phyloP scores from a whole-genome alignment of 345 rosid genomes.

The Salix arbutifolia region DNA sequence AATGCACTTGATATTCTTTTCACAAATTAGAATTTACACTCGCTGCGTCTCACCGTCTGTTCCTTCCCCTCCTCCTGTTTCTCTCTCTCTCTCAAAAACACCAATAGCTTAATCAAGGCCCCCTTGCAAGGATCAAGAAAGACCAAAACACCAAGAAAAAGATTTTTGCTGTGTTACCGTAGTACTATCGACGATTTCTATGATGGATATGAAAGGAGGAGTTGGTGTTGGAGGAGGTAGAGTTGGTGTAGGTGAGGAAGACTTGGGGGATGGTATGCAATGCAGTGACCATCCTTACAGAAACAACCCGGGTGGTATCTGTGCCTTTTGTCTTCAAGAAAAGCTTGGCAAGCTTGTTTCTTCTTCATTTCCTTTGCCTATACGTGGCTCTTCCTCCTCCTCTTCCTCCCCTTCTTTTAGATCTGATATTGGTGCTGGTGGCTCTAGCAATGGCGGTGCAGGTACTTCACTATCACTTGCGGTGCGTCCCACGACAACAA shows the following conservation, averaged over 20 bases:
- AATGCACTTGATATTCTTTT: not conserved
- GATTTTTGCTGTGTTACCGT: not conserved
- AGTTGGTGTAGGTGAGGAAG: slow-evolving; percentile 50
- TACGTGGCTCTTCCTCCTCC: slow-evolving; percentile 39
- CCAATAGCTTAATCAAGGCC: not conserved
- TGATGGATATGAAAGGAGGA: slow-evolving; percentile 1
- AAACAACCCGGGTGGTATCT: slow-evolving; percentile 92
- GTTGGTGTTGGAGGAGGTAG: slow-evolving; percentile 13
- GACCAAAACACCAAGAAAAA: slow-evolving; percentile 2
- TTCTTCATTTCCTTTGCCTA: slow-evolving; percentile 69
- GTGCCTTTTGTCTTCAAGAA: slow-evolving; percentile 96
- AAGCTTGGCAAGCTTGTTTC: slow-evolving; percentile 95
- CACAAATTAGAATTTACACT: slow-evolving; percentile 25
- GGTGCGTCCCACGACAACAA: slow-evolving; percentile 28
- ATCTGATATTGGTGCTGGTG: slow-evolving; percentile 47
- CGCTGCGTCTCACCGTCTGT: slow-evolving; percentile 29
- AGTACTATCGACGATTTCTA: not conserved
- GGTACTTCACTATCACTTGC: slow-evolving; percentile 37
- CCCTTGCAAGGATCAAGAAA: slow-evolving; percentile 16
- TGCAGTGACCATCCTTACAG: slow-evolving; percentile 73
- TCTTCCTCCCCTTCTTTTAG: slow-evolving; percentile 81
- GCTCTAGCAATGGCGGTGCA: slow-evolving; percentile 10
- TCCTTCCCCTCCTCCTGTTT: slow-evolving; percentile 22
- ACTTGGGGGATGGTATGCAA: slow-evolving; percentile 79
- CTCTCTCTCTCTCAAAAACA: slow-evolving; percentile 22